Evolutionary conservation across 2,329 filamentous ascomycete species (phyloP).

Genomic region (Hansfordia pulvinata): DNA sequence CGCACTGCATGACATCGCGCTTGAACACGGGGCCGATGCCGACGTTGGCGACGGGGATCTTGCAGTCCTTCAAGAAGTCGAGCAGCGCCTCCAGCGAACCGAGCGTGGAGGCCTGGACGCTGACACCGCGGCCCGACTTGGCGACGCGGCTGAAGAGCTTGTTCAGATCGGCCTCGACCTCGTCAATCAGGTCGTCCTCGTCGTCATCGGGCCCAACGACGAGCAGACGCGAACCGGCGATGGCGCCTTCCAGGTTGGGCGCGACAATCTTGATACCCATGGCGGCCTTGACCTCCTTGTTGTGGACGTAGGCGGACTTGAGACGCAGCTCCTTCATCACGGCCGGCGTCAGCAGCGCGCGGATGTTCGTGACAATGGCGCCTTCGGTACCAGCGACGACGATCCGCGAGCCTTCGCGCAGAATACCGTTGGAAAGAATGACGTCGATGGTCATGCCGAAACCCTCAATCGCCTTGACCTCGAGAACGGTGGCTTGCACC

Average conservation of each 20-base stretch:
- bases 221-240: constrained; percentile 87
- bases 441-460: constrained; percentile 98
- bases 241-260: constrained; percentile 87
- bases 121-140: constrained; percentile 86
- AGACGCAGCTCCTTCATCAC: constrained; percentile 88
- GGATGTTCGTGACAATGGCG: constrained; percentile 86
- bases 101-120: constrained; percentile 91
- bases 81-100: constrained; percentile 92
- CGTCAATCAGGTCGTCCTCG: constrained; percentile 90
- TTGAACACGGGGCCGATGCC: constrained; percentile 97
- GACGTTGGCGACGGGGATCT: constrained; percentile 96
- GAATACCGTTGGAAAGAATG: constrained; percentile 86
- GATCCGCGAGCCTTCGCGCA: constrained; percentile 87
- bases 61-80: constrained; percentile 89
- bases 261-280: constrained; percentile 98
- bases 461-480: constrained; percentile 98
- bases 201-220: constrained; percentile 93
- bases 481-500: constrained; percentile 92
- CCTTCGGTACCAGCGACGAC: constrained; percentile 96
- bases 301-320: constrained; percentile 94
- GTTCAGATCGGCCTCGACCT: constrained; percentile 90
- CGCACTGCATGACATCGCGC: constrained; percentile 90
- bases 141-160: constrained; percentile 84
- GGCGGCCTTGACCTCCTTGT: constrained; percentile 97
- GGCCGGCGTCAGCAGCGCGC: constrained; percentile 84